Conservation (phyloP, 129 eudicot species). For the Tanacetum coccineum region DNA sequence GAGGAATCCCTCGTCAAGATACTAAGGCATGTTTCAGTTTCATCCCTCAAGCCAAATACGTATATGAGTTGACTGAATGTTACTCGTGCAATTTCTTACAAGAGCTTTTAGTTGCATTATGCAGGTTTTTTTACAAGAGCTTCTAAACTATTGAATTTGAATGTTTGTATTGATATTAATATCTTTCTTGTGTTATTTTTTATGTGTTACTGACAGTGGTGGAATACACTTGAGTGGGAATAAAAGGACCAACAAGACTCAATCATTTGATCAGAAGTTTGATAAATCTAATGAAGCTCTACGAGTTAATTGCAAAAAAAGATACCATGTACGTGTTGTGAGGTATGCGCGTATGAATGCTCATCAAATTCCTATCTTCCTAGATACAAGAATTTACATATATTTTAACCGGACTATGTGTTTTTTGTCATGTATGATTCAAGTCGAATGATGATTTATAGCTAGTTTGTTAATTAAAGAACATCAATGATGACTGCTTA, state of each 20-base stretch:
- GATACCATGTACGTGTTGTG: slow-evolving; percentile 89
- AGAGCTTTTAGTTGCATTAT: no score
- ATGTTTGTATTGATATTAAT: slow-evolving; percentile 1
- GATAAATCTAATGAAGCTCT: slow-evolving; percentile 64
- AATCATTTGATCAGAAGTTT: slow-evolving; percentile 87
- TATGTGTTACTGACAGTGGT: slow-evolving; percentile 50
- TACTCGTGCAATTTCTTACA: neutral
- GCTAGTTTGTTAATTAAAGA: no score
- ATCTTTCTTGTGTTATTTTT: neutral
- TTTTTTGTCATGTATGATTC: no score
- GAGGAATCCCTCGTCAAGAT: slow-evolving; percentile 82
- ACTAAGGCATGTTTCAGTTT: slow-evolving; percentile 40
- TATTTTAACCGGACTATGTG: no score
- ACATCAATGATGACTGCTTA: no score
- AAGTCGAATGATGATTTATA: no score
- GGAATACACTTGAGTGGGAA: slow-evolving; percentile 88
- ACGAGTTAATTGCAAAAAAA: slow-evolving; percentile 75
- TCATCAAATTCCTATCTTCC: neutral
- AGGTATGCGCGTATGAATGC: slow-evolving; percentile 42
- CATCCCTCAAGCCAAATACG: neutral
- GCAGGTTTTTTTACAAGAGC: neutral
- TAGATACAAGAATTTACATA: no score
- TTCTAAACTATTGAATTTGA: neutral
- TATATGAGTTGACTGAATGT: neutral
- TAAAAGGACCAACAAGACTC: slow-evolving; percentile 83